phyloP scores from a whole-genome alignment of 2,329 filamentous ascomycete species.

The Metarhizium anisopliae region DNA sequence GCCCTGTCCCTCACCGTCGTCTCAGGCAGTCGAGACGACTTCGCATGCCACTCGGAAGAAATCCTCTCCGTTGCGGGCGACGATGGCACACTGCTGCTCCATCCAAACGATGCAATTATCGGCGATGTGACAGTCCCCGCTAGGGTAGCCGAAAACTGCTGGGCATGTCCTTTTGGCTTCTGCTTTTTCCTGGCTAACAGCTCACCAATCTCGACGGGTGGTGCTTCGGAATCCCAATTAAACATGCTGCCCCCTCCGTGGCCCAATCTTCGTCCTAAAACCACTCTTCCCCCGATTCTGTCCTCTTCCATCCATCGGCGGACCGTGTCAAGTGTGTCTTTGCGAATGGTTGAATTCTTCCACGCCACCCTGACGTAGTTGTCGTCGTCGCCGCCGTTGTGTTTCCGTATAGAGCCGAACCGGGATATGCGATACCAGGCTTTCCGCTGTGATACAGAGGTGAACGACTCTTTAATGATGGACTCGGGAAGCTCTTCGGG shows the following conservation, averaged over 20 bases:
- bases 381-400: conserved; percentile 48
- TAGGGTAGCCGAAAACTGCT: conserved; percentile 15
- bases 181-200: conserved; percentile 18
- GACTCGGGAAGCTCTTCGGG: conserved; percentile 33
- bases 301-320: conserved; percentile 59
- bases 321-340: conserved; percentile 48
- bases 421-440: conserved; percentile 58
- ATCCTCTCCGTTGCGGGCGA: conserved; percentile 4
- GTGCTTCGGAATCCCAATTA: conserved; percentile 49
- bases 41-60: not conserved
- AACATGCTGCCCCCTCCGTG: conserved; percentile 42
- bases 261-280: conserved; percentile 26
- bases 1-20: not conserved
- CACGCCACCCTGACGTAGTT: conserved; percentile 52
- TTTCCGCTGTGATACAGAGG: conserved; percentile 48
- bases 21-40: not conserved
- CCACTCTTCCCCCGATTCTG: conserved; percentile 42
- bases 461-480: conserved; percentile 43
- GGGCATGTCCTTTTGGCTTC: conserved; percentile 6
- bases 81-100: conserved; percentile 7
- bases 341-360: conserved; percentile 43
- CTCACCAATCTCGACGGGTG: conserved; percentile 37
- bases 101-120: conserved; percentile 19
- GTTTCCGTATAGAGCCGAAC: conserved; percentile 47
- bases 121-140: conserved; percentile 17